These are phyloP conservation scores for Arthonia radiata DNA, from an alignment of 495 filamentous ascomycete genomes.

Conservation along the genomic window DNA sequence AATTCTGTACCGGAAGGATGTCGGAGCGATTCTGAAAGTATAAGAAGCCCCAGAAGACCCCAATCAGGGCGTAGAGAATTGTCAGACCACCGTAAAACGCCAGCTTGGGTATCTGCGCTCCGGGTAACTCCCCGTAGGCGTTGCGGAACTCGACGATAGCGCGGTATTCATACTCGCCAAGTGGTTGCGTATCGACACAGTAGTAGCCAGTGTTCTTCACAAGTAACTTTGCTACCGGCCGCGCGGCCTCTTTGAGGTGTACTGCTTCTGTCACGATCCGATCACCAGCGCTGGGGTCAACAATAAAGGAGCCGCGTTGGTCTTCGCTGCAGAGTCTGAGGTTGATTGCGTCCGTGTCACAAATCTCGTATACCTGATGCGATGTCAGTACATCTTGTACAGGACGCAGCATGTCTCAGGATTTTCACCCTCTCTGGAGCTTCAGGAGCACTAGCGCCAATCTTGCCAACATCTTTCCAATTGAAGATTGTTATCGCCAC, in stretches of 20 bases:
- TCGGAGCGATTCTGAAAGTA: slow-evolving; percentile 87
- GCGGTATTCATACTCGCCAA: slow-evolving; percentile 36
- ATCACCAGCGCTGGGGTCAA: slow-evolving; percentile 45
- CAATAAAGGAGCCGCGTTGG: slow-evolving; percentile 65
- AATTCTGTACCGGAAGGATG: slow-evolving; percentile 96
- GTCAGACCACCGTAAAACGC: slow-evolving; percentile 93
- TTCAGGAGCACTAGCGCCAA: neutral
- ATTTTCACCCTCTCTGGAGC: slow-evolving; percentile 1
- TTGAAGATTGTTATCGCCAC: slow-evolving; percentile 84
- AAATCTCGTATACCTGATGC: slow-evolving; percentile 44
- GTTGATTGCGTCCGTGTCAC: slow-evolving; percentile 41
- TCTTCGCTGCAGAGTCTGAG: slow-evolving; percentile 41
- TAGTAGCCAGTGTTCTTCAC: slow-evolving; percentile 86
- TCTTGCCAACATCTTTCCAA: slow-evolving; percentile 41
- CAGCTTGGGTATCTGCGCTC: slow-evolving; percentile 83
- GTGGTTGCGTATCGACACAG: slow-evolving; percentile 60
- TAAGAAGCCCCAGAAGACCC: slow-evolving; percentile 79
- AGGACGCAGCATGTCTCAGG: slow-evolving; percentile 10
- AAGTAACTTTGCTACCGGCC: slow-evolving; percentile 44
- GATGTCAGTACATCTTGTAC: slow-evolving; percentile 6
- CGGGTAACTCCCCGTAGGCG: slow-evolving; percentile 86
- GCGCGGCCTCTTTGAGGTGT: slow-evolving; percentile 44
- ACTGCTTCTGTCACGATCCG: slow-evolving; percentile 55
- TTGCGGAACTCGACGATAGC: slow-evolving; percentile 81
- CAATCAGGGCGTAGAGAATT: slow-evolving; percentile 77